Evolutionary conservation across 106 monocot genomes (phyloP).

Genomic region (Dioscorea dumetorum): DNA sequence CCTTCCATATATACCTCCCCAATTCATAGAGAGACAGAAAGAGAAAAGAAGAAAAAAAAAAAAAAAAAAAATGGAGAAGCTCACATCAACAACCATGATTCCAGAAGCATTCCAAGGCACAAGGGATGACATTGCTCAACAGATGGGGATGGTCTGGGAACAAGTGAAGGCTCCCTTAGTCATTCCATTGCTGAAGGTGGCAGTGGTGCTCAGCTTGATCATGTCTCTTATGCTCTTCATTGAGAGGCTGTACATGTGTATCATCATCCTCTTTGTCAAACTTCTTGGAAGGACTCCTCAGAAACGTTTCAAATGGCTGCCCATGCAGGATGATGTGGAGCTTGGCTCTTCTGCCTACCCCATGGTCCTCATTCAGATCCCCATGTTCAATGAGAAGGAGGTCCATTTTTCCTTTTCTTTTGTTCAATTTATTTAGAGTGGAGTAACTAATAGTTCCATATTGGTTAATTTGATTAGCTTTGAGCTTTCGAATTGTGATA

Average conservation of each 20-base stretch:
- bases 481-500: too few species aligned
- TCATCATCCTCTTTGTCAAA: conserved; percentile 22
- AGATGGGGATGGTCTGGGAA: conserved; percentile 25
- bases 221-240: conserved; percentile 38
- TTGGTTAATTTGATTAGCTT: too few species aligned
- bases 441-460: too few species aligned
- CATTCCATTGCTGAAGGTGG: conserved; percentile 25
- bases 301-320: conserved; percentile 36
- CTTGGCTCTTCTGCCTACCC: conserved; percentile 30
- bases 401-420: neutral
- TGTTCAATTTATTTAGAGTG: too few species aligned
- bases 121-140: conserved; percentile 15
- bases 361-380: conserved; percentile 53
- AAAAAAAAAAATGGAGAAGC: conserved; percentile 1
- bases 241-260: conserved; percentile 33
- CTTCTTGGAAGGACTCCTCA: conserved; percentile 25
- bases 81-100: neutral
- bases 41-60: too few species aligned
- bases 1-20: too few species aligned
- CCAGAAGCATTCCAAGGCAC: conserved; percentile 9
- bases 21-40: too few species aligned
- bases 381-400: conserved; percentile 48
- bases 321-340: conserved; percentile 37
- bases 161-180: conserved; percentile 26
- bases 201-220: conserved; percentile 20